A percentile compares a stretch with the other conserved stretches of the same genome.
phyloP scores from a whole-genome alignment of 768 basidiomycete species.

The Macrolepiota fuliginosa region DNA sequence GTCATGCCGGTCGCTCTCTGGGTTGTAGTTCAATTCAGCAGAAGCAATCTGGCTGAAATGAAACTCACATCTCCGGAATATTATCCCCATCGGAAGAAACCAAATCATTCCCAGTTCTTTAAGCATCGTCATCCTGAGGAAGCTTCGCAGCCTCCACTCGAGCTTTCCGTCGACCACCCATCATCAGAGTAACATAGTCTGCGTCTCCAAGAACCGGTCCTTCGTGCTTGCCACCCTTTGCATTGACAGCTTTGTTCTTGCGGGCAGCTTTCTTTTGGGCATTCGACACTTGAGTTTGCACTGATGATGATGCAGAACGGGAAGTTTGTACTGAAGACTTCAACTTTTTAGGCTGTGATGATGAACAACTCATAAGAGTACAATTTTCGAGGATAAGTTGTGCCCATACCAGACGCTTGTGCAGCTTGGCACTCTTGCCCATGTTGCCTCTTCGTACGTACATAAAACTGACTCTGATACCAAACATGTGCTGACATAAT shows the following conservation, averaged over 20 bases:
- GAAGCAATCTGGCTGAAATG: no score
- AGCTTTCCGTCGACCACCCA: constrained; percentile 69
- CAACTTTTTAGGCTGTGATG: constrained; percentile 33
- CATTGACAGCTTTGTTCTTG: constrained; percentile 38
- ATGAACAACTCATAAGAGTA: background rate
- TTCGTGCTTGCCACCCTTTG: constrained; percentile 22
- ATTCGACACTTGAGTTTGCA: constrained; percentile 34
- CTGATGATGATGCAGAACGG: constrained; percentile 18
- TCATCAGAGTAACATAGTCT: constrained; percentile 72
- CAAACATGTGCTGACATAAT: constrained; percentile 25
- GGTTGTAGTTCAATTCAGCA: no score
- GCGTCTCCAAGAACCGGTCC: constrained; percentile 64
- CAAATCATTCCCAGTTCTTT: background rate
- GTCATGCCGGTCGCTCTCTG: no score
- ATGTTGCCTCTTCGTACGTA: constrained; percentile 28
- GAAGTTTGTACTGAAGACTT: constrained; percentile 25
- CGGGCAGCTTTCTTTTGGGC: constrained; percentile 50
- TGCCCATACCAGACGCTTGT: constrained; percentile 53
- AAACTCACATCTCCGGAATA: no score
- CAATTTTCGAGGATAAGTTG: background rate
- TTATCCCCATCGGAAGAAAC: background rate
- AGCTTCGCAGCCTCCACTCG: constrained; percentile 65
- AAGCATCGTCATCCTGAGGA: constrained; percentile 28
- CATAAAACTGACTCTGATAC: no score
- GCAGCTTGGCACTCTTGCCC: constrained; percentile 67